Conservation (phyloP, 2,329 filamentous ascomycete species). For the Colletotrichum simmondsii region DNA sequence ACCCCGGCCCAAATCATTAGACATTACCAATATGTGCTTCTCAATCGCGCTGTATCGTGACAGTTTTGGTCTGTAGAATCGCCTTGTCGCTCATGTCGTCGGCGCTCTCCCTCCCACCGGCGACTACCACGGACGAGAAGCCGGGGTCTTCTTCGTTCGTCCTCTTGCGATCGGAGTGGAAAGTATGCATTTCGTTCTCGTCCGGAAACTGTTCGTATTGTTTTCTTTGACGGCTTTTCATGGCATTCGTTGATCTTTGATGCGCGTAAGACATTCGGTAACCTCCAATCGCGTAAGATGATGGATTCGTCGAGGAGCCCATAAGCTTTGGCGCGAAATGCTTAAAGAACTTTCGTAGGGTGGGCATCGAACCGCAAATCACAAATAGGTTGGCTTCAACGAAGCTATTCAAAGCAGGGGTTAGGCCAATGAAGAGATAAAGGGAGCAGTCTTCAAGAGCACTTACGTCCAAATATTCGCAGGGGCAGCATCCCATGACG, state of each 20-base stretch:
- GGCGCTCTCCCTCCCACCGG: slow-evolving; percentile 11
- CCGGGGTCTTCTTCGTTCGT: not conserved
- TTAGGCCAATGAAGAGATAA: too few species aligned
- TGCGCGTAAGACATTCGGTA: not conserved
- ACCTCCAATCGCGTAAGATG: not conserved
- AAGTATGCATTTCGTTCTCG: slow-evolving; percentile 20
- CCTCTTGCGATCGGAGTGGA: slow-evolving; percentile 10
- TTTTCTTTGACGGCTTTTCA: slow-evolving; percentile 6
- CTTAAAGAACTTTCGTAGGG: slow-evolving; percentile 51
- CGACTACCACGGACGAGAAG: slow-evolving; percentile 29
- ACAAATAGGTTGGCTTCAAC: slow-evolving; percentile 53
- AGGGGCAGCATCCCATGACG: slow-evolving; percentile 29
- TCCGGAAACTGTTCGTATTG: slow-evolving; percentile 26
- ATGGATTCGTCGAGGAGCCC: slow-evolving; percentile 27
- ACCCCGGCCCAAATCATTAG: not conserved
- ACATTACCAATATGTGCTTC: not conserved
- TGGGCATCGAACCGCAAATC: slow-evolving; percentile 53
- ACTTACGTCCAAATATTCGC: slow-evolving; percentile 32
- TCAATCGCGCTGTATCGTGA: slow-evolving; percentile 34
- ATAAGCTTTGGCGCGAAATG: slow-evolving; percentile 48
- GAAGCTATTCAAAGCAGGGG: slow-evolving; percentile 35
- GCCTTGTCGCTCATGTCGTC: slow-evolving; percentile 41
- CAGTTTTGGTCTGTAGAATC: slow-evolving; percentile 40
- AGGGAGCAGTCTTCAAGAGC: not conserved
- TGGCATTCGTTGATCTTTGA: not conserved